Conservation (phyloP, 2,329 filamentous ascomycete genomes). For the Chaetomium olivaceum region DNA sequence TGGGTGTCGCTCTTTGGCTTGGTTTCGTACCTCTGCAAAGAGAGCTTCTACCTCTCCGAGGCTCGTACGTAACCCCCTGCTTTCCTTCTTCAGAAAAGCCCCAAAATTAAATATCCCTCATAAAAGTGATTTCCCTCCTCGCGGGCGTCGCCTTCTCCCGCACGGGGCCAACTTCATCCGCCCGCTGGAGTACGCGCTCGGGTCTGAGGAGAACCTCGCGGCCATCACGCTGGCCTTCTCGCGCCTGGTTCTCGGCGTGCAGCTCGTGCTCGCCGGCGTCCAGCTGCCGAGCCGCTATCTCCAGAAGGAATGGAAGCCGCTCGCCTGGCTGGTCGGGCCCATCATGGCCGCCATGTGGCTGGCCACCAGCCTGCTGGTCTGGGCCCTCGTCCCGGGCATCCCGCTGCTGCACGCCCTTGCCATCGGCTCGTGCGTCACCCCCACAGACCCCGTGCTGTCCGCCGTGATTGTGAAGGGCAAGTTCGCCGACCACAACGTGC, state of each 20-base stretch:
- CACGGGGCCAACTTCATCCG: conserved; percentile 73
- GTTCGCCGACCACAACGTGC: conserved; percentile 89
- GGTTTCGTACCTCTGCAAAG: conserved; percentile 86
- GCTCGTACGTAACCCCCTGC: conserved; percentile 61
- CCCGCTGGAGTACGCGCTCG: conserved; percentile 71
- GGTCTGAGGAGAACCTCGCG: conserved; percentile 59
- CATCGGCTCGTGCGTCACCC: conserved; percentile 84
- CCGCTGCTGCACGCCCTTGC: conserved; percentile 76
- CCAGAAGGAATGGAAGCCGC: conserved; percentile 72
- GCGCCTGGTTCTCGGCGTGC: conserved; percentile 83
- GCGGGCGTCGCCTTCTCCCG: conserved; percentile 79
- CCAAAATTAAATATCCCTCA: background rate
- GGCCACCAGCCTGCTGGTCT: conserved; percentile 74
- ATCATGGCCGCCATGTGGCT: conserved; percentile 89
- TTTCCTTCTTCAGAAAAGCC: background rate
- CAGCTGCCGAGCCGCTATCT: conserved; percentile 85
- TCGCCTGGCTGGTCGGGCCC: conserved; percentile 75
- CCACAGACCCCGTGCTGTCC: conserved; percentile 84
- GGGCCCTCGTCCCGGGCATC: conserved; percentile 70
- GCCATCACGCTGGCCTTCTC: conserved; percentile 80
- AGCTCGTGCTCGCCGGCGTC: conserved; percentile 84
- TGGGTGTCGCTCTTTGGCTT: conserved; percentile 90
- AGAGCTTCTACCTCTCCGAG: conserved; percentile 88
- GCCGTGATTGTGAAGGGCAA: conserved; percentile 92
- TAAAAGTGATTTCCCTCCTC: conserved; percentile 76